These are phyloP conservation scores for Quercus wislizeni DNA, from an alignment of 306 rosid species.

Conservation along the genomic window DNA sequence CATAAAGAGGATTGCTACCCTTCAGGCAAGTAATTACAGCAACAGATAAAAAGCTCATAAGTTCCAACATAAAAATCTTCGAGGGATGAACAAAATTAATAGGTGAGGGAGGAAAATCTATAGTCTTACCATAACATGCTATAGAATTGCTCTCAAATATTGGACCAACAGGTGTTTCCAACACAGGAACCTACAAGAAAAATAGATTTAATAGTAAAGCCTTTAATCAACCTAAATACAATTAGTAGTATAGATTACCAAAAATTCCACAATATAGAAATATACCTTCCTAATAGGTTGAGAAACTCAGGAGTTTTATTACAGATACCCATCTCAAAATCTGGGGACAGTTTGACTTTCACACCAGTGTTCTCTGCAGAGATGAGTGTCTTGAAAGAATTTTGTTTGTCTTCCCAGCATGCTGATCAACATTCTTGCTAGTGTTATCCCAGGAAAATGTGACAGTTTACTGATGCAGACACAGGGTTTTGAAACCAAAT, in stretches of 20 bases:
- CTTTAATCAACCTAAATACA: too few relatives aligned
- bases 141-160: conserved; percentile 30
- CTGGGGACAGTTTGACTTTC: conserved; percentile 39
- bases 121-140: conserved; percentile 62
- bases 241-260: too few relatives aligned
- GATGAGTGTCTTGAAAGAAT: conserved; percentile 55
- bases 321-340: conserved; percentile 66
- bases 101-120: not conserved
- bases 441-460: not conserved
- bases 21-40: conserved; percentile 61
- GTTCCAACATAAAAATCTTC: not conserved
- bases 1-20: conserved; percentile 43
- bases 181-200: too few relatives aligned
- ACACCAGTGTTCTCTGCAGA: conserved; percentile 54
- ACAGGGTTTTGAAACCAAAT: not conserved
- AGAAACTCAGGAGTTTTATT: conserved; percentile 74
- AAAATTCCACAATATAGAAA: not conserved
- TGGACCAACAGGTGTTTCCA: too few relatives aligned
- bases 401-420: conserved; percentile 46
- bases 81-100: not conserved
- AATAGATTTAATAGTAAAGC: too few relatives aligned
- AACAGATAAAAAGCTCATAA: not conserved
- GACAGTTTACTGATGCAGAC: not conserved
- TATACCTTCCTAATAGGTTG: conserved; percentile 87
- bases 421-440: conserved; percentile 18